Base-by-base conservation (phyloP, 495 filamentous ascomycete genomes). In the Haplographium delicatum region DNA sequence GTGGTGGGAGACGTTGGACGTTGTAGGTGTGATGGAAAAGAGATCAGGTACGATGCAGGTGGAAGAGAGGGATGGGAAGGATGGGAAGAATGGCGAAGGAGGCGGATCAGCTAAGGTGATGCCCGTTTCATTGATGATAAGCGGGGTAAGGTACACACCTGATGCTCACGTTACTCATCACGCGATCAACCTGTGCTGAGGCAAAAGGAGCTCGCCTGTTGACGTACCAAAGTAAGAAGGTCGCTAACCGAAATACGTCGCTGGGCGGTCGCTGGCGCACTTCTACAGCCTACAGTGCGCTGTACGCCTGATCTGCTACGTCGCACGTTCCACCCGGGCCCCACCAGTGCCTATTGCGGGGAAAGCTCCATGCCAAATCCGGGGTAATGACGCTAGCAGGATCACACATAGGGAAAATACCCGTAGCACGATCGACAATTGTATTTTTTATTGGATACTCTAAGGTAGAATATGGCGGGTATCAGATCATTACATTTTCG, bases 1-100 rank as follows among this genome's bases (percentile, higher is more conserved):
- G 41, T 19, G 40, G 31, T 24, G n/a, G 10, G 19, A n/a, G 31
- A 25, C 33, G 37, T 31, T 16, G 22, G 44, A 34, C 31, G 38
- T 19, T 51, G 18, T 40, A 20, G 24, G 19, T 39, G 26, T 39
- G 38, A 50, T 50, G 50, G 26, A 48, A 37, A 16, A 31, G 43
- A 18, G 57, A 45, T 60, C 57, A 60, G 53, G 57, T 60, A 60
- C 57, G 52, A 57, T 57, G 54, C 54, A 57, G 44, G 53, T 38
- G 37, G 30, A 31, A 33, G 33, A 45, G 19, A 38, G 39, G 20
- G 34, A 23, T 26, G 44, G 33, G 38, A 42, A n/a, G 22, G 38
- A 20, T 30, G 26, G 42, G 13, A 13, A 30, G 34, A 30, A n/a
- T n/a, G n/a, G n/a, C n/a, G 28, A 39, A 38, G 9, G 50, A 28